Evolutionary conservation across 2,329 filamentous ascomycete genomes (phyloP), one percentile per base, ranked within the genome.

Genomic region (Aspergillus felis): DNA sequence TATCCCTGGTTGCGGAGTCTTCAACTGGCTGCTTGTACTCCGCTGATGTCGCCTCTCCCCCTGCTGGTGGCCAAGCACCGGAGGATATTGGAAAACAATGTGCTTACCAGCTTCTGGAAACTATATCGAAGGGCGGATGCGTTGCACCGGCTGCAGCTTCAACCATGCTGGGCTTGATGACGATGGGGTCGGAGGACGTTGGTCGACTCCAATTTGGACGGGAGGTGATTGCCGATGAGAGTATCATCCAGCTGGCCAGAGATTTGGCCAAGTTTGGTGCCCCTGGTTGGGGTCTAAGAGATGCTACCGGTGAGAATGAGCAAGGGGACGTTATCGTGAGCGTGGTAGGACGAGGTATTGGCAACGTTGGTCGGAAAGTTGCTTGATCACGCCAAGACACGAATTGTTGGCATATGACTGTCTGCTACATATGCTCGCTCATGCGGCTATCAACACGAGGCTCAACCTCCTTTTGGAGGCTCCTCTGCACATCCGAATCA

Each of bases 131-230:
- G 65, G 93, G 92, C 10, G 94, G 94, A 1, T 96, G 91, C 71
- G 89, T 90, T 3, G 88, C 87, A 54, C 81, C 81, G 14, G 82
- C 88, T 3, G 89, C 91, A 2, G 87, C 87, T 4, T 81, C 85
- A 3, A 93, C 88, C 0, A 82, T 96, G 62, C 75, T 99, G 54
- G 90, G 87, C 20, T 80, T 99, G 61, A 99, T 99, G 94, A 91
- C 92, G 35, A 97, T 99, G 94, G 94, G 94, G 0, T 91, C 89
- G 1, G 94, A 97, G 72, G 94, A 99, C 74, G 92, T 99, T 14
- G 94, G 94, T 4, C 84, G 94, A 58, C 74, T 99, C 64, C 85
- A 90, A 61, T 72, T 99, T 57, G 91, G 92, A 32, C 87, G 86
- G 66, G 89, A 93, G 50, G 86, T 97, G 0, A 76, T 97, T 49